Evolutionary conservation across 805 yeast species (phyloP), one percentile per base, ranked within the genome.

Genomic region (Pichia manshurica): DNA sequence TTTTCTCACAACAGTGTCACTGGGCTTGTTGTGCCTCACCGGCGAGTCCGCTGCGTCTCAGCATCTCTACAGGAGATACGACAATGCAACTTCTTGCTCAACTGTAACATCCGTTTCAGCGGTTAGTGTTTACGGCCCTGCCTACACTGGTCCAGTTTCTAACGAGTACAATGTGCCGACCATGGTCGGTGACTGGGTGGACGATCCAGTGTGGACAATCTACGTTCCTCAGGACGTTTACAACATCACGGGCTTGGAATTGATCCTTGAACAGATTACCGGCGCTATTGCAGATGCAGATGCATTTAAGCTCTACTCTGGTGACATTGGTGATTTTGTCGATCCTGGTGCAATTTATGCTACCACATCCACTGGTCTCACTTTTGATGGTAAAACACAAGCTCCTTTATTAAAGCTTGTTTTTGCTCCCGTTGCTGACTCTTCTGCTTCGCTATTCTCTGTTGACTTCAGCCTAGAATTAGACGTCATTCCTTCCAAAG

Each of bases 201-300:
- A 45, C 31, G 45, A 46, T 20, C 61, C 58, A 32, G 50, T 44
- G 10, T 54, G 54, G 47, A 45, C 44, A 3, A 25, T 57, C 15
- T 53, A 29, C 38, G 44, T 58, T 37, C 61, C 62, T 13, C 47
- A 51, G 21, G 19, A 25, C 12, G 6, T 20, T 3, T 48, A 42
- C 21, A 21, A 42, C 19, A 42, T 46, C 6, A 20, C 48, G 15
- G 52, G 52, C 3, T 45, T 56, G 7, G 35, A 32, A 25, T 44
- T 54, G 15, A 31, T 20, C 5, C 13, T 48, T 3, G 22, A 42
- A 6, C 25, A 37, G 5, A 42, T 42, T 5, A 22, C 29, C 1
- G 49, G 50, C 33, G 13, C 48, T 6, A 35, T 40, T 17, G 44
- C 34, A 3, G 31, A 35, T 13, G 13, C 25, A 4, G 6, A 38